phyloP scores from a whole-genome alignment of 192 early-diverging fungal genomes.

The Gamsiella multidivaricata region DNA sequence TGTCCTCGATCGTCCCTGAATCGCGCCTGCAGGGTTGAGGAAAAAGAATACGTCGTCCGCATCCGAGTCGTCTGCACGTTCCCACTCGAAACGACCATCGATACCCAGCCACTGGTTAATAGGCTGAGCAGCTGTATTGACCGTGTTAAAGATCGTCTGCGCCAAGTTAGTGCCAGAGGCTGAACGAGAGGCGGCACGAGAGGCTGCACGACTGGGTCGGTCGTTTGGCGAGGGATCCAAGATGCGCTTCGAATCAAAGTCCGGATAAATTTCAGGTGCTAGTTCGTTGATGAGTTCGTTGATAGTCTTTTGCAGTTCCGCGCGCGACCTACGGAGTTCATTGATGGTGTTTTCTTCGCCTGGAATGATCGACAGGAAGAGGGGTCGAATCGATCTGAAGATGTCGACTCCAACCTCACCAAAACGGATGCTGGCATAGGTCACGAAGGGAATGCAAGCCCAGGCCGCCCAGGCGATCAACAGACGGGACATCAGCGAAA shows the following conservation, averaged over 20 bases:
- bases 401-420: slow-evolving; percentile 82
- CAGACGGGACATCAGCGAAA: slow-evolving; percentile 46
- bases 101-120: slow-evolving; percentile 63
- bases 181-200: slow-evolving; percentile 26
- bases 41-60: slow-evolving; percentile 65
- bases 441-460: slow-evolving; percentile 70
- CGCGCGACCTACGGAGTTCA: slow-evolving; percentile 75
- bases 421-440: slow-evolving; percentile 79
- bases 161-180: slow-evolving; percentile 38
- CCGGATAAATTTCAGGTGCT: slow-evolving; percentile 81
- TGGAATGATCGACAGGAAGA: slow-evolving; percentile 79
- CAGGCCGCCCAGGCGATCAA: slow-evolving; percentile 56
- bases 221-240: slow-evolving; percentile 49
- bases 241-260: slow-evolving; percentile 70
- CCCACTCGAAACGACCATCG: slow-evolving; percentile 70
- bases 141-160: slow-evolving; percentile 25
- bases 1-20: slow-evolving; percentile 57
- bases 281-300: slow-evolving; percentile 87
- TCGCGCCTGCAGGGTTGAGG: slow-evolving; percentile 59
- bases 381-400: slow-evolving; percentile 84
- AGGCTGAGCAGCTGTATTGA: slow-evolving; percentile 46
- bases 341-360: slow-evolving; percentile 63
- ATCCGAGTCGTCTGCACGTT: slow-evolving; percentile 60
- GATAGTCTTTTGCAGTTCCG: slow-evolving; percentile 80
- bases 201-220: slow-evolving; percentile 34